Conservation (phyloP, 805 yeast genomes). For the Vanderwaltozyma tropicalis region DNA sequence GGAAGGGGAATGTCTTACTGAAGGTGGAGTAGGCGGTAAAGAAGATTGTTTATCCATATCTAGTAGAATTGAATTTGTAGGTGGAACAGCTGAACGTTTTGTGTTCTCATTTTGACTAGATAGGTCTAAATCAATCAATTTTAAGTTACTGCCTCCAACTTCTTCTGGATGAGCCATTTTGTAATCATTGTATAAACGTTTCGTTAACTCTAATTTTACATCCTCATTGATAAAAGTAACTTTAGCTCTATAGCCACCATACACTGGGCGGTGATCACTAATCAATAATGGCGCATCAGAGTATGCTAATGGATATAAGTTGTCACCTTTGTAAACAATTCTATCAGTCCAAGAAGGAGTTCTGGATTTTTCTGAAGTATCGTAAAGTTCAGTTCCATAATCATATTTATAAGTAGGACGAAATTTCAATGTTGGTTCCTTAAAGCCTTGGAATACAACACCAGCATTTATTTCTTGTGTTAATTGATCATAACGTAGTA, state of each 20-base stretch:
- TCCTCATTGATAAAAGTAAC: conserved; percentile 63
- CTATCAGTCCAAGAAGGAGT: conserved; percentile 97
- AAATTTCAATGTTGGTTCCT: conserved; percentile 68
- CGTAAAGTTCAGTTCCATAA: conserved; percentile 70
- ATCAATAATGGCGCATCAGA: conserved; percentile 50
- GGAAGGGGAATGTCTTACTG: neutral
- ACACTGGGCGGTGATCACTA: conserved; percentile 93
- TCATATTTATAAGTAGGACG: conserved; percentile 91
- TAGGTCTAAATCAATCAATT: conserved; percentile 1
- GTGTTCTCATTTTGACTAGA: neutral
- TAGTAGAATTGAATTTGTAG: conserved; percentile 3
- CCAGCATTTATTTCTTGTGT: conserved; percentile 60
- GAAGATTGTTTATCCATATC: conserved; percentile 6
- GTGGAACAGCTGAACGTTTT: neutral
- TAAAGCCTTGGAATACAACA: conserved; percentile 62
- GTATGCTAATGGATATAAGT: conserved; percentile 55
- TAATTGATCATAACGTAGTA: conserved; percentile 71
- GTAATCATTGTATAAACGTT: conserved; percentile 49
- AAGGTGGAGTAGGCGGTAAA: conserved; percentile 1
- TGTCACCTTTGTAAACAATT: conserved; percentile 53
- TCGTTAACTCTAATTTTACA: conserved; percentile 43
- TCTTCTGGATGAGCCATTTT: conserved; percentile 31
- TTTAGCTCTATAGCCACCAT: conserved; percentile 57
- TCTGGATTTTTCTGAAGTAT: conserved; percentile 83
- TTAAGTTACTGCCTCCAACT: neutral